Base-by-base conservation (phyloP, 2,329 filamentous ascomycete species). In the Fragosphaeria purpurea region DNA sequence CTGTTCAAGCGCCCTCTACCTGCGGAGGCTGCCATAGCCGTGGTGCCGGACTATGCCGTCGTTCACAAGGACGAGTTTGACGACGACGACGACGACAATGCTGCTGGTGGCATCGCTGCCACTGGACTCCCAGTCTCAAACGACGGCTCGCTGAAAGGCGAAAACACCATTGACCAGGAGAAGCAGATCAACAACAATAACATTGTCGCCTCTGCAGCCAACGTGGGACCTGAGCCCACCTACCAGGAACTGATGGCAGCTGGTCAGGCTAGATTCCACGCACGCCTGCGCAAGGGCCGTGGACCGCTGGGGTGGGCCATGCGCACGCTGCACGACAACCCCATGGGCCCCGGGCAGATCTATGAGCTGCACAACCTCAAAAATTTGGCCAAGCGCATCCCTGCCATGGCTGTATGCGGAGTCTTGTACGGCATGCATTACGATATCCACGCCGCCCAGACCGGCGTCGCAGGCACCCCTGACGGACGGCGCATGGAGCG, bases 301-400 rank as follows among this genome's bases (percentile, higher is more conserved):
- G 84, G 86, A 32, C 85, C 83, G 47, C 73, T 91, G n/a, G 86
- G 82, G 59, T 90, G 86, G 86, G 87, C 84, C 39, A 86, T 91
- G 83, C 84, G 86, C 58, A 79, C 74, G 47, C 80, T 90, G 22
- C 84, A 80, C 62, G 73, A 85, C 60, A 86, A 89, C 71, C 84
- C 80, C 45, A 77, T 88, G 68, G 83, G 83, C 13, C 65, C 80
- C 13, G 87, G 86, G 48, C 74, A 82, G 60, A 76, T 90, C 56
- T 88, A 91, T 69, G 86, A 91, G 68, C 59, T 75, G 22, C 71
- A 81, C 67, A 91, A 91, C 74, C 69, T 89, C 55, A 76, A 74
- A 62, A 75, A 76, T 47, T 53, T 82, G 30, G 33, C 72, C 53
- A 83, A 79, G 67, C 84, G 86, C 30, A 62, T 90, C 7, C 86